Conservation (phyloP, 1,284 basidiomycete genomes). For the Boletus semigastroideus region DNA sequence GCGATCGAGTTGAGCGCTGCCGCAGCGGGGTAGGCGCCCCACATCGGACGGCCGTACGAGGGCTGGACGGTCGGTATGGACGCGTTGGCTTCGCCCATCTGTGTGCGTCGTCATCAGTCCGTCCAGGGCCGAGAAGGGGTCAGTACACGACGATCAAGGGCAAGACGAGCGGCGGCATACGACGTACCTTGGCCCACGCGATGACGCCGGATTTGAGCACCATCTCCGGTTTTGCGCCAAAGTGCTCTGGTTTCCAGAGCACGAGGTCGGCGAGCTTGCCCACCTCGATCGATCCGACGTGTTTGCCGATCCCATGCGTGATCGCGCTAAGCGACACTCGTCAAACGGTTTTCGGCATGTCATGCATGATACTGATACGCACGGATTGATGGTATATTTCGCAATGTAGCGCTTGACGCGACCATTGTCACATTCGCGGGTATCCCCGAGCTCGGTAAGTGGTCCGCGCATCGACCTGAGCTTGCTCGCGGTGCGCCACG, state of each 20-base stretch:
- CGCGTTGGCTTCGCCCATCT: conserved; percentile 93
- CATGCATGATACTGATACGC: conserved; percentile 43
- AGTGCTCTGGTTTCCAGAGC: conserved; percentile 91
- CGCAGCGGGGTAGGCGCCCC: conserved; percentile 73
- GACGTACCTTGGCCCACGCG: conserved; percentile 77
- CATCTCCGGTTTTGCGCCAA: conserved; percentile 90
- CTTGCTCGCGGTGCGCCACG: conserved; percentile 97
- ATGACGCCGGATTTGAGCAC: conserved; percentile 88
- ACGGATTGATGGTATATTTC: conserved; percentile 99
- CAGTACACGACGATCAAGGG: neutral
- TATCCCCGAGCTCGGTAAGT: conserved; percentile 59
- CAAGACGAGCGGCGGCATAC: neutral
- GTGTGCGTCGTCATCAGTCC: neutral
- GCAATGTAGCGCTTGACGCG: conserved; percentile 96
- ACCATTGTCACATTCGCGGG: conserved; percentile 77
- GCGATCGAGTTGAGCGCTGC: conserved; percentile 80
- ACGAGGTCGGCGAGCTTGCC: conserved; percentile 93
- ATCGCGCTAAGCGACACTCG: conserved; percentile 64
- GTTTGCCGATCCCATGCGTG: conserved; percentile 80
- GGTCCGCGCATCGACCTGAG: conserved; percentile 84
- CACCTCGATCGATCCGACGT: conserved; percentile 82
- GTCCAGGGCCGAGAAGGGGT: neutral
- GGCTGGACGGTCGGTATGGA: conserved; percentile 96
- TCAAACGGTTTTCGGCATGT: neutral
- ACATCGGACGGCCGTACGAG: conserved; percentile 85